Conservation (phyloP, 306 rosid genomes). For the Rosa chinensis region DNA sequence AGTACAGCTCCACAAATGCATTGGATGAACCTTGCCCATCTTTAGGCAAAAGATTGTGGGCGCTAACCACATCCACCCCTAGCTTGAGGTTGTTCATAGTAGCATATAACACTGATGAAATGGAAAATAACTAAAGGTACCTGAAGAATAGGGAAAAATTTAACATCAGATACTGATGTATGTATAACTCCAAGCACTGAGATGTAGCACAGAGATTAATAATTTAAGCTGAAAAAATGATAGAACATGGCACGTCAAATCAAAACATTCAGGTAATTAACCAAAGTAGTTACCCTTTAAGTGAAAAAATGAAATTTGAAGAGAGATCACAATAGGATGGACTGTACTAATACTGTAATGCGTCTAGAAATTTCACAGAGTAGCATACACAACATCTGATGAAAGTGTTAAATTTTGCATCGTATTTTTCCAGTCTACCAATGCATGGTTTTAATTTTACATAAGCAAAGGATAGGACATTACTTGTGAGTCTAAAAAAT, state of each 20-base stretch:
- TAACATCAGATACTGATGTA: neutral
- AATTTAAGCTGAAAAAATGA: neutral
- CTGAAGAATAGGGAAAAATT: conserved; percentile 31
- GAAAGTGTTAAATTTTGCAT: neutral
- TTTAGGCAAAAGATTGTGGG: conserved; percentile 84
- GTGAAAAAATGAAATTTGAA: neutral
- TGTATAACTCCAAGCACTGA: conserved; percentile 14
- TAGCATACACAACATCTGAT: neutral
- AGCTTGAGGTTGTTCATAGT: conserved; percentile 67
- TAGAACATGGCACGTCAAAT: neutral
- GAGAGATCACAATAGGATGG: neutral
- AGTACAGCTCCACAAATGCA: conserved; percentile 72
- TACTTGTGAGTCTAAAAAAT: neutral
- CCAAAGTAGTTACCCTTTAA: neutral
- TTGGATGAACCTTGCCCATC: conserved; percentile 80
- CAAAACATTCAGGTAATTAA: neutral
- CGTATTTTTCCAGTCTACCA: neutral
- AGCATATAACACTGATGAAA: conserved; percentile 10
- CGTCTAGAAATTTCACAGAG: neutral
- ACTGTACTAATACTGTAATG: neutral
- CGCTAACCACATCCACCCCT: conserved; percentile 73
- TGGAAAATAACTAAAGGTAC: conserved; percentile 17
- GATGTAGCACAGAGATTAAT: conserved; percentile 2
- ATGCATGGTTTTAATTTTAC: neutral
- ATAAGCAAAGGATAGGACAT: neutral